Percentiles rank a stretch among this genome's conserved stretches.
Evolutionary conservation across 2,329 filamentous ascomycete genomes (phyloP).

Genomic region (Fulvia fulva): DNA sequence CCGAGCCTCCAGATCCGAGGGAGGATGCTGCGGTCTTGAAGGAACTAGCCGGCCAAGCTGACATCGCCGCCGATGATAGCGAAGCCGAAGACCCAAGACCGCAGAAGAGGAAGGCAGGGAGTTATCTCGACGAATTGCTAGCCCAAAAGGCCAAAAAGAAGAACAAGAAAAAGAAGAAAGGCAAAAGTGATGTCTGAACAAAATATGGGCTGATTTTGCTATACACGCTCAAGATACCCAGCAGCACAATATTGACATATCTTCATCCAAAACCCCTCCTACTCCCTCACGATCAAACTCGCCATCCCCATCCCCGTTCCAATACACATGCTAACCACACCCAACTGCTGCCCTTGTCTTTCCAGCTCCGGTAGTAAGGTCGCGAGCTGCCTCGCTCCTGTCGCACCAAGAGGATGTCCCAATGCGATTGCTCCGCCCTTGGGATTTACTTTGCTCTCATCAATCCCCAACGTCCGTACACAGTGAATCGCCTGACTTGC

Average conservation of each 20-base stretch:
- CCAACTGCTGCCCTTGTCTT: conserved; percentile 65
- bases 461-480: conserved; percentile 65
- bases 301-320: conserved; percentile 53
- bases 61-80: not conserved
- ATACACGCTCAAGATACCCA: too few relatives aligned
- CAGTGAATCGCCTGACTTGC: conserved; percentile 65
- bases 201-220: not conserved
- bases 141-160: conserved; percentile 49
- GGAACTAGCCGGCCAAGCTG: conserved; percentile 7
- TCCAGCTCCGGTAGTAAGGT: conserved; percentile 68
- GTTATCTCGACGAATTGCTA: conserved; percentile 53
- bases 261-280: conserved; percentile 15
- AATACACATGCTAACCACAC: conserved; percentile 84
- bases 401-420: conserved; percentile 86
- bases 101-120: conserved; percentile 23
- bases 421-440: conserved; percentile 93
- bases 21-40: conserved; percentile 12
- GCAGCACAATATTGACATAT: too few relatives aligned
- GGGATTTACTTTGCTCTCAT: conserved; percentile 73
- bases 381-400: conserved; percentile 74
- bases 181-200: not conserved
- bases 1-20: conserved; percentile 10
- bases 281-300: conserved; percentile 49
- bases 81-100: conserved; percentile 11
- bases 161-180: conserved; percentile 44